Conservation (phyloP, 768 basidiomycete genomes). For the Rhodotorula paludigena region DNA sequence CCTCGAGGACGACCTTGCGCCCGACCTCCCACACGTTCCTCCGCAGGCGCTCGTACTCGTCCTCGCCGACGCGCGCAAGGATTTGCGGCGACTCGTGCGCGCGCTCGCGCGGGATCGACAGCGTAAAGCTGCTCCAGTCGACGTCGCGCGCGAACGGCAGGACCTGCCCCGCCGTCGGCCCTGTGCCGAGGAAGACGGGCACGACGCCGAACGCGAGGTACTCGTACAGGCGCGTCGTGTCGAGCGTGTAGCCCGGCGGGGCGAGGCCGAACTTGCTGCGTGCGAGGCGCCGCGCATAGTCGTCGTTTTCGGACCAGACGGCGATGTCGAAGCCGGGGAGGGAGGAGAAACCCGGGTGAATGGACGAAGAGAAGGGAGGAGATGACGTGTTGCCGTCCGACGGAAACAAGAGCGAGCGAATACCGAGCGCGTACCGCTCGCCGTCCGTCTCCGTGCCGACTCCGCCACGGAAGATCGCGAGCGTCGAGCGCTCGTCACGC, state of each 20-base stretch:
- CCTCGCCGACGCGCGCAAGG: slow-evolving; percentile 7
- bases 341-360: slow-evolving; percentile 23
- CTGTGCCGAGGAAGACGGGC: slow-evolving; percentile 29
- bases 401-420: slow-evolving; percentile 29
- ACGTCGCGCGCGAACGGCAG: slow-evolving; percentile 23
- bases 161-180: slow-evolving; percentile 18
- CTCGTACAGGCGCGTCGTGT: slow-evolving; percentile 31
- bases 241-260: slow-evolving; percentile 31
- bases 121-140: slow-evolving; percentile 12
- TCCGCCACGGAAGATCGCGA: slow-evolving; percentile 31
- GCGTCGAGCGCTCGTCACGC: background rate
- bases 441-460: slow-evolving; percentile 10
- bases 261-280: slow-evolving; percentile 23
- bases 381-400: slow-evolving; percentile 7
- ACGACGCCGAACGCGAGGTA: slow-evolving; percentile 37
- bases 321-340: slow-evolving; percentile 31
- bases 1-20: slow-evolving; percentile 23
- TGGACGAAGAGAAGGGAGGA: background rate
- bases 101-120: slow-evolving; percentile 17
- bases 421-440: slow-evolving; percentile 22
- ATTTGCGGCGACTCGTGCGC: slow-evolving; percentile 15
- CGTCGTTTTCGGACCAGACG: slow-evolving; percentile 11
- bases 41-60: slow-evolving; percentile 22
- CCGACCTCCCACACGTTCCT: slow-evolving; percentile 20
- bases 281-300: slow-evolving; percentile 21